These are phyloP conservation scores for Eremochloa ophiuroides DNA, from an alignment of 176 grass and related monocot species.

Conservation along the genomic window DNA sequence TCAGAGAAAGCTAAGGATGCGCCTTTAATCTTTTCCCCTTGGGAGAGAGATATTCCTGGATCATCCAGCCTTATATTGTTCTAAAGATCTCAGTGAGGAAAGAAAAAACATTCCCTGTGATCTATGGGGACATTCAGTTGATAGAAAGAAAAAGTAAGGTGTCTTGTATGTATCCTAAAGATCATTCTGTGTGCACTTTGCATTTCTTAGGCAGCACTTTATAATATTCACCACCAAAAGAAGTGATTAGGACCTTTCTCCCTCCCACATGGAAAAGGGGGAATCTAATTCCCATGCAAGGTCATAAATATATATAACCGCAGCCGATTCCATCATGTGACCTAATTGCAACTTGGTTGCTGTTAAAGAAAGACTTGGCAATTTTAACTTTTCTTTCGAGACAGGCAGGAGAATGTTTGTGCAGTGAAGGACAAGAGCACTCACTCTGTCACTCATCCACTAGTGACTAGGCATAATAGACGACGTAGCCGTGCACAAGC, in stretches of 20 bases:
- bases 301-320: constrained; percentile 21
- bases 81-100: constrained; percentile 30
- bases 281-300: constrained; percentile 47
- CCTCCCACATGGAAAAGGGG: constrained; percentile 41
- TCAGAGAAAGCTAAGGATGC: constrained; percentile 26
- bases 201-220: constrained; percentile 65
- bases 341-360: neutral
- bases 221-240: constrained; percentile 66
- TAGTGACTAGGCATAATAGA: neutral
- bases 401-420: constrained; percentile 25
- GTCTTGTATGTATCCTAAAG: constrained; percentile 48
- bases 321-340: constrained; percentile 13
- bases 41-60: constrained; percentile 58
- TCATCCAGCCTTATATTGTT: constrained; percentile 50
- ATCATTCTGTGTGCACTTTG: constrained; percentile 71
- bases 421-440: constrained; percentile 18
- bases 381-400: constrained; percentile 2
- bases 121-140: constrained; percentile 57
- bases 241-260: constrained; percentile 76
- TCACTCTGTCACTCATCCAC: neutral
- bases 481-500: neutral
- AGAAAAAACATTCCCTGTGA: constrained; percentile 57
- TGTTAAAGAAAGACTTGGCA: constrained; percentile 53
- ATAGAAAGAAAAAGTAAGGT: constrained; percentile 53
- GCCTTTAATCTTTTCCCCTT: constrained; percentile 32